Conservation (phyloP, 2,329 filamentous ascomycete genomes). For the Lasiodiplodia hormozganensis region DNA sequence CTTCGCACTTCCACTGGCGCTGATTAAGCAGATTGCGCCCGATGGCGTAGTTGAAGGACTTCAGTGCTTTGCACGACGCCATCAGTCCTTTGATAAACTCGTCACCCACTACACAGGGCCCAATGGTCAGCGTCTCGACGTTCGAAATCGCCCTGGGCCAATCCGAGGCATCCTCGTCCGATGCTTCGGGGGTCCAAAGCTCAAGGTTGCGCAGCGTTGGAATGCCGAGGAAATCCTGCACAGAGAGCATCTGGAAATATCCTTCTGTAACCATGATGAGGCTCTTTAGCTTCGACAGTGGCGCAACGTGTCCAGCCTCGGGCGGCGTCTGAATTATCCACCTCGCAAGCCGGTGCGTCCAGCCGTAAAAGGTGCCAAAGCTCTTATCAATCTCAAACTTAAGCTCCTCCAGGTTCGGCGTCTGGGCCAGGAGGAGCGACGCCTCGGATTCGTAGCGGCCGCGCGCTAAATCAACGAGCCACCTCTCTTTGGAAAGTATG, state of each 20-base stretch:
- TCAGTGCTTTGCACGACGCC: neutral
- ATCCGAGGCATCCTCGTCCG: conserved; percentile 8
- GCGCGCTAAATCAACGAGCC: conserved; percentile 5
- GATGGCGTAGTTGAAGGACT: conserved; percentile 8
- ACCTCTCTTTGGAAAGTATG: conserved; percentile 17
- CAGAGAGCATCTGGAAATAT: conserved; percentile 10
- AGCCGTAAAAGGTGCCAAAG: conserved; percentile 15
- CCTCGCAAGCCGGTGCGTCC: conserved; percentile 13
- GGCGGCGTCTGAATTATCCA: neutral
- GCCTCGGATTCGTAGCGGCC: conserved; percentile 12
- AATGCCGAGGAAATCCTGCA: conserved; percentile 11
- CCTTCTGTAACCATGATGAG: conserved; percentile 16
- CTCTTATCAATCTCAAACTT: conserved; percentile 11
- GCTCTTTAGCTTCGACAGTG: neutral
- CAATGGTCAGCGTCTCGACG: neutral
- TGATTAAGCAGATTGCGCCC: conserved; percentile 9
- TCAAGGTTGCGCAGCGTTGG: conserved; percentile 10
- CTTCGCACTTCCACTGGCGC: conserved; percentile 10
- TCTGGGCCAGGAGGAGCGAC: conserved; percentile 4
- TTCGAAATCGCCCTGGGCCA: neutral
- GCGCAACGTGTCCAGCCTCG: neutral
- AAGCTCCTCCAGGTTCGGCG: conserved; percentile 2
- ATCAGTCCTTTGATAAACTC: conserved; percentile 18
- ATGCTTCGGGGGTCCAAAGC: conserved; percentile 14
- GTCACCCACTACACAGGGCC: conserved; percentile 4